These are phyloP conservation scores for Fraxinus platypoda DNA, from an alignment of 305 asterid species.

Conservation along the genomic window DNA sequence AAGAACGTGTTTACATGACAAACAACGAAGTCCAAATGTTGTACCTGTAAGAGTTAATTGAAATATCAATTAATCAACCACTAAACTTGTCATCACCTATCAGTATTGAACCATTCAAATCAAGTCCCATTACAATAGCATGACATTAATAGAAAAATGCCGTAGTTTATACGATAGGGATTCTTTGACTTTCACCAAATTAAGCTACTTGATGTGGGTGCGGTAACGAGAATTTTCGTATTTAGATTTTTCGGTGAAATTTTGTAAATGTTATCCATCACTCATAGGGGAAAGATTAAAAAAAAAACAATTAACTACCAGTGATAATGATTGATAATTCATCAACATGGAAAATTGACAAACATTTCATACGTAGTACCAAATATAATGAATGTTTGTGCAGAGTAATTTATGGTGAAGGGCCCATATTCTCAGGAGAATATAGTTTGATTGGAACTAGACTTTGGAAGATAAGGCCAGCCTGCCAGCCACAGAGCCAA, in stretches of 20 bases:
- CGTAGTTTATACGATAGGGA: not conserved
- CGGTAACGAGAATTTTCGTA: not conserved
- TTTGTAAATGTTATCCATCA: not conserved
- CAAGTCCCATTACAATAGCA: not conserved
- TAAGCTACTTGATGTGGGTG: not conserved
- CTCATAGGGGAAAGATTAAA: not conserved
- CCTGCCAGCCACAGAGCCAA: not conserved
- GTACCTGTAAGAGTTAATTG: not conserved
- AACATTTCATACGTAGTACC: not conserved
- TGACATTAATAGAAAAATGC: not conserved
- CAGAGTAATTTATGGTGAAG: conserved; percentile 34
- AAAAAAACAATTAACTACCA: not conserved
- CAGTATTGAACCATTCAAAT: not conserved
- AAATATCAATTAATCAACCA: conserved; percentile 8
- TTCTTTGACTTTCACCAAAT: not conserved
- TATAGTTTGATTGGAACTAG: conserved; percentile 47
- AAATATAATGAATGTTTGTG: conserved; percentile 10
- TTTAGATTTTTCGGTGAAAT: too few species aligned
- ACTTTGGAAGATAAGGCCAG: conserved; percentile 32
- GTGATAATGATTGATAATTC: not conserved
- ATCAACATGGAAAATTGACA: not conserved
- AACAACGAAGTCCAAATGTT: conserved; percentile 24
- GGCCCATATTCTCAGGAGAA: conserved; percentile 39
- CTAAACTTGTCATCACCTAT: not conserved
- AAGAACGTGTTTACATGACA: not conserved